Conservation (phyloP, 2,329 filamentous ascomycete genomes). For the Neofusicoccum umdonicola region DNA sequence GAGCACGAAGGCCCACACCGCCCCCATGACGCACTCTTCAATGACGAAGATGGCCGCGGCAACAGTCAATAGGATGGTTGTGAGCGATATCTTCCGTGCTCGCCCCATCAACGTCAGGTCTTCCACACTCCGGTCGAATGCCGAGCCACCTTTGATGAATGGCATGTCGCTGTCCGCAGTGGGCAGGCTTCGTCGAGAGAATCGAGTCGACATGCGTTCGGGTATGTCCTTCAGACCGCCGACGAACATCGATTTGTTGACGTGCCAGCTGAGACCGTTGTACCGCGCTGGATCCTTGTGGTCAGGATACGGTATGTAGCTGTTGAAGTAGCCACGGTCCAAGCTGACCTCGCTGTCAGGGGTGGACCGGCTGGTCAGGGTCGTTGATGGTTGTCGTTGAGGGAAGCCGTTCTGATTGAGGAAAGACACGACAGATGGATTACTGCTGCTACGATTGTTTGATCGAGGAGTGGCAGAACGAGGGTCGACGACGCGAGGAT, state of each 20-base stretch:
- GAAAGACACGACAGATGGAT: constrained; percentile 3
- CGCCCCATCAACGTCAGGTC: neutral
- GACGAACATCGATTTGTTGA: neutral
- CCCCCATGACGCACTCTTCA: constrained; percentile 14
- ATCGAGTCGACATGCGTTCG: neutral
- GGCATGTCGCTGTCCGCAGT: neutral
- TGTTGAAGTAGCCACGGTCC: constrained; percentile 2
- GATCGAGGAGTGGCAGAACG: neutral
- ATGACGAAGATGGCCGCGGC: neutral
- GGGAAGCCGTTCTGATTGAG: constrained; percentile 3
- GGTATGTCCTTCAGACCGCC: neutral
- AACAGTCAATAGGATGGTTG: neutral
- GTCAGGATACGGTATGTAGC: neutral
- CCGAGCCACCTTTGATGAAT: neutral
- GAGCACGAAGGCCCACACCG: constrained; percentile 6
- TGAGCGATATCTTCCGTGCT: neutral
- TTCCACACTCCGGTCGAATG: neutral
- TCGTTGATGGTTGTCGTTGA: neutral
- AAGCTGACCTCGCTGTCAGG: neutral
- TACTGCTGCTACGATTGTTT: neutral
- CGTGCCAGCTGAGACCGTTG: neutral
- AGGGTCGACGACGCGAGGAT: neutral
- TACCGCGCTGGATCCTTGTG: neutral
- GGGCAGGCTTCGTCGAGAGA: neutral
- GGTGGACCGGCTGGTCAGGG: neutral